Base-by-base conservation (phyloP, 1,284 basidiomycete genomes). In the Sporisorium scitamineum region DNA sequence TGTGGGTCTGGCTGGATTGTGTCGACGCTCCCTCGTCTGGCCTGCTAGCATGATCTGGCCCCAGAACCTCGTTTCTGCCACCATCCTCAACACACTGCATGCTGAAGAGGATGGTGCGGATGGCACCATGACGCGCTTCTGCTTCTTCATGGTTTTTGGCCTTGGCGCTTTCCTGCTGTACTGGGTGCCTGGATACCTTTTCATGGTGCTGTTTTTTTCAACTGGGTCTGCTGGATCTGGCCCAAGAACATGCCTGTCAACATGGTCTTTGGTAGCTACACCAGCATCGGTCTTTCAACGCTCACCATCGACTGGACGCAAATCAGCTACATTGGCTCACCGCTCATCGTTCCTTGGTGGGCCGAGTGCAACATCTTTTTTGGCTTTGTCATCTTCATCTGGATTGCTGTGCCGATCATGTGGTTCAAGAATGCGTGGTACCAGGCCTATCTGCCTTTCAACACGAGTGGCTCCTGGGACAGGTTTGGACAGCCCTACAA, bases 1-100 rank as follows among this genome's bases (percentile, higher is more conserved):
- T 0, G 94, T 97, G 80, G 92, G 93, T 27, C 88, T 97, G n/a
- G 94, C 95, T 0, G 96, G 96, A 1, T 80, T 95, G 39, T 92
- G 91, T 79, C 87, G 93, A 55, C 88, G 92, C n/a, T 93, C 94
- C 86, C 88, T 96, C 73, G 92, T 92, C 1, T 94, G 92, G 92
- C 97, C 97, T 0, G 95, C 95, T 2, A 93, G 92, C 72, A 95
- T 99, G 93, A 92, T 99, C 56, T 99, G 97, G 97, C 97, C 97
- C 0, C 91, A 93, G 84, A 95, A 96, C 83, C 88, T 99, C 34
- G 92, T 97, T 47, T 90, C 90, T 1, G 94, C 94, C 77, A 96
- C 96, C 16, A 88, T 96, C 55, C 88, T 99, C 82, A 99, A 99
- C 84, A 96, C 95, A 2, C 88, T 99, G 13, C 97, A 99, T 84